Evolutionary conservation across 768 basidiomycete species (phyloP).

Genomic region (Leucosporidium yakuticum): DNA sequence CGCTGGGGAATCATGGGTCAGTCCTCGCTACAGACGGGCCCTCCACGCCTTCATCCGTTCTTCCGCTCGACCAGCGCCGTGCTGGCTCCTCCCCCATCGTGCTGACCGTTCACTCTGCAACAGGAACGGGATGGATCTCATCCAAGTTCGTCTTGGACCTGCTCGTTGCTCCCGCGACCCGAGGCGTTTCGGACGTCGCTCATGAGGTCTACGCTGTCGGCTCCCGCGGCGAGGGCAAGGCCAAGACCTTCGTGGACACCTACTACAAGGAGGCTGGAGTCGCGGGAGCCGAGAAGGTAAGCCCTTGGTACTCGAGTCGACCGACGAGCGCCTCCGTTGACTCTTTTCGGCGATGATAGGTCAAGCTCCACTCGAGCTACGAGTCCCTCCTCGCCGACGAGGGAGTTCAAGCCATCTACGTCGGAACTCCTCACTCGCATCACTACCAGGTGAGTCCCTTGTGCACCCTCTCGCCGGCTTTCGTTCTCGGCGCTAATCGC

Average conservation of each 20-base stretch:
- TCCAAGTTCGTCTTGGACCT: no score
- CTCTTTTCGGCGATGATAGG: no score
- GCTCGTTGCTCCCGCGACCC: constrained; percentile 28
- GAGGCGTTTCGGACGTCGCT: constrained; percentile 37
- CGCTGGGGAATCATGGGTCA: no score
- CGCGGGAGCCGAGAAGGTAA: constrained; percentile 34
- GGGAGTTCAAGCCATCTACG: constrained; percentile 43
- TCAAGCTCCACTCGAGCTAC: no score
- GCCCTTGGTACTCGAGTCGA: background rate
- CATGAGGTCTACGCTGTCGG: constrained; percentile 42
- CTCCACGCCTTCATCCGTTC: no score
- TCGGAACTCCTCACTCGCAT: constrained; percentile 42
- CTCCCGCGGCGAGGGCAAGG: constrained; percentile 37
- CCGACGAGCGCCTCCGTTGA: background rate
- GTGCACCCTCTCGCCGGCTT: background rate
- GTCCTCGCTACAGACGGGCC: no score
- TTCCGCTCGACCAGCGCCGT: no score
- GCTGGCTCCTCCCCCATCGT: no score
- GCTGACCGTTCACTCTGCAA: no score
- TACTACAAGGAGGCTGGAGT: constrained; percentile 38
- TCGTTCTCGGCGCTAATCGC: constrained; percentile 12
- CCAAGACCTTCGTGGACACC: constrained; percentile 38
- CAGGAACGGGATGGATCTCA: no score
- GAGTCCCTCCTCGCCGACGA: background rate
- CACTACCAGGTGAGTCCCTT: constrained; percentile 37